phyloP scores from a whole-genome alignment of 1,284 basidiomycete genomes.

The Kwoniella shivajii region DNA sequence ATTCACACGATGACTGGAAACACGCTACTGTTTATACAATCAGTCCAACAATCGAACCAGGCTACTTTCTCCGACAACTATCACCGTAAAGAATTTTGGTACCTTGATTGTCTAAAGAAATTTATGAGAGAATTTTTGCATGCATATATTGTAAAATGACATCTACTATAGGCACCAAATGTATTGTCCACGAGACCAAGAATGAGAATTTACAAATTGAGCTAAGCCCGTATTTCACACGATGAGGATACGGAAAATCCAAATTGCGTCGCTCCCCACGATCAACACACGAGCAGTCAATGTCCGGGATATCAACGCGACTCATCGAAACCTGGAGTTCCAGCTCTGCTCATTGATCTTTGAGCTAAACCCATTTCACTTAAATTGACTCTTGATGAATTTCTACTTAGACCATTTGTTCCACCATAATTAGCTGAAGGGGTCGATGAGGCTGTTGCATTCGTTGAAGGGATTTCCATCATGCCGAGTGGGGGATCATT shows the following conservation, averaged over 20 bases:
- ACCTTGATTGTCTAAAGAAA: not conserved
- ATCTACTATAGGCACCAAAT: no score
- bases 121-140: not conserved
- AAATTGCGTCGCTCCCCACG: no score
- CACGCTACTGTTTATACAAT: no score
- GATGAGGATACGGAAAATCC: no score
- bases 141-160: slow-evolving; percentile 1
- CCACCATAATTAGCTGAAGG: slow-evolving; percentile 27
- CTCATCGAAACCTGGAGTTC: slow-evolving; percentile 33
- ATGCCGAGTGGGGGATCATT: slow-evolving; percentile 48
- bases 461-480: not conserved
- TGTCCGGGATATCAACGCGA: no score
- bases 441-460: slow-evolving; percentile 33
- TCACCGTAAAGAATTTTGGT: no score
- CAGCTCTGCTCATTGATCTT: slow-evolving; percentile 33
- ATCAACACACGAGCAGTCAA: no score
- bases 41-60: no score
- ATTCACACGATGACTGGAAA: no score
- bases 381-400: slow-evolving; percentile 49
- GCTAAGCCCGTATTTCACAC: no score
- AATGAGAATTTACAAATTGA: no score
- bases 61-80: no score
- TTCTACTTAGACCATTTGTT: slow-evolving; percentile 34
- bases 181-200: not conserved
- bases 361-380: slow-evolving; percentile 48